These are phyloP conservation scores for Kodamaea fungicola DNA, from an alignment of 1,139 yeast genomes.

Conservation along the genomic window DNA sequence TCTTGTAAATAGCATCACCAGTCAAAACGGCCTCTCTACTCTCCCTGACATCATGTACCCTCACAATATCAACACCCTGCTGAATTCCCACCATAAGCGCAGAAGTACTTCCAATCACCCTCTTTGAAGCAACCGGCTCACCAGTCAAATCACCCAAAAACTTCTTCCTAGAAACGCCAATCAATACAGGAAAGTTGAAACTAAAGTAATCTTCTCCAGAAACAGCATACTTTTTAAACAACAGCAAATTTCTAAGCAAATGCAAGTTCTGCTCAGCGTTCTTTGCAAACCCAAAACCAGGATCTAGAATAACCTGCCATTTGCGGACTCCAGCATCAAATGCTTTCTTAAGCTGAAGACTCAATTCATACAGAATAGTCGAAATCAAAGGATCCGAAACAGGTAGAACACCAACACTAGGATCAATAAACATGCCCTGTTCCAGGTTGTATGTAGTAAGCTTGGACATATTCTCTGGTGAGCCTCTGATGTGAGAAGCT, in stretches of 20 bases:
- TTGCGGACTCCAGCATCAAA: conserved; percentile 62
- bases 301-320: conserved; percentile 92
- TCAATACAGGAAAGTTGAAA: conserved; percentile 59
- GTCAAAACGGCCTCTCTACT: conserved; percentile 60
- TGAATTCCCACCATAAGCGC: conserved; percentile 72
- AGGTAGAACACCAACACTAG: conserved; percentile 18
- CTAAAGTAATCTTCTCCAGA: conserved; percentile 30
- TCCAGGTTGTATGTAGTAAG: conserved; percentile 53
- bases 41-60: conserved; percentile 83
- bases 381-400: conserved; percentile 31
- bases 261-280: conserved; percentile 62
- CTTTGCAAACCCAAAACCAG: conserved; percentile 95
- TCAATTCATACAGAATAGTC: conserved; percentile 64
- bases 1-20: conserved; percentile 76
- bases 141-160: conserved; percentile 75
- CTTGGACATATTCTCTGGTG: conserved; percentile 67
- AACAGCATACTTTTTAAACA: conserved; percentile 51
- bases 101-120: conserved; percentile 77
- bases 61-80: conserved; percentile 72
- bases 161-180: conserved; percentile 86
- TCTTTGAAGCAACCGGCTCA: conserved; percentile 41
- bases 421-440: conserved; percentile 36
- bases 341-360: conserved; percentile 55
- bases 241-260: conserved; percentile 55
- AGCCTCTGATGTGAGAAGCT: conserved; percentile 83